Base-by-base conservation (phyloP, 192 early-diverging fungal genomes). In the Dimargaris cristalligena region DNA sequence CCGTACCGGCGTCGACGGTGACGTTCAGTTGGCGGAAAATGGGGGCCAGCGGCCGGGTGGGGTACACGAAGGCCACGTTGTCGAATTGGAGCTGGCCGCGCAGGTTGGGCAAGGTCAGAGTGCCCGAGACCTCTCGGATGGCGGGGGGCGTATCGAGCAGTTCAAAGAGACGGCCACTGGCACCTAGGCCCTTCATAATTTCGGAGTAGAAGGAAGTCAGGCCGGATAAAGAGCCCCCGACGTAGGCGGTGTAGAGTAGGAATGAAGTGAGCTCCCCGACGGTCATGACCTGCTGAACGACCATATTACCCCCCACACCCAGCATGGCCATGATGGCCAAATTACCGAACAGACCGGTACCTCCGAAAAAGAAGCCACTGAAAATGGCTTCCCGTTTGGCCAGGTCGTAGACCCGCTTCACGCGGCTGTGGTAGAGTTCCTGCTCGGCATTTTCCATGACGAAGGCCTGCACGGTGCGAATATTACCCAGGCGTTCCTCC, bases 201-300 rank as follows among this genome's bases (percentile, higher is more conserved):
- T 84, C 82, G n/a, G 80, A 79, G 68, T 79, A 84, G 52, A 79
- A 84, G 33, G 77, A 77, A 28, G 81, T 76, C 32, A 84, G 68
- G 0, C 74, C 75, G 30, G 68, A 66, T 9, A 84, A 63, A 16
- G 78, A 66, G 22, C 70, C 61, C 60, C 82, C 82, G 29, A 79
- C 78, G 62, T 84, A 84, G 1, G 77, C 80, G 20, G 82, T 82
- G 65, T 82, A 81, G 50, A 82, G 54, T 71, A 85, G 74, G 30
- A 82, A 82, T 25, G 80, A 78, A 13, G 80, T 71, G 70, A 85
- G 71, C 32, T 85, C 79, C 55, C 83, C 83, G n/a, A 80, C 67
- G 0, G 79, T 73, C 6, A 85, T 74, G 0, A 68, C 70, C 56
- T 74, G 71, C n/a, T 61, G 48, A 63, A 74, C 65, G 10, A 85